These are phyloP conservation scores for Candida sojae DNA, from an alignment of 1,139 yeast genomes.

Conservation along the genomic window DNA sequence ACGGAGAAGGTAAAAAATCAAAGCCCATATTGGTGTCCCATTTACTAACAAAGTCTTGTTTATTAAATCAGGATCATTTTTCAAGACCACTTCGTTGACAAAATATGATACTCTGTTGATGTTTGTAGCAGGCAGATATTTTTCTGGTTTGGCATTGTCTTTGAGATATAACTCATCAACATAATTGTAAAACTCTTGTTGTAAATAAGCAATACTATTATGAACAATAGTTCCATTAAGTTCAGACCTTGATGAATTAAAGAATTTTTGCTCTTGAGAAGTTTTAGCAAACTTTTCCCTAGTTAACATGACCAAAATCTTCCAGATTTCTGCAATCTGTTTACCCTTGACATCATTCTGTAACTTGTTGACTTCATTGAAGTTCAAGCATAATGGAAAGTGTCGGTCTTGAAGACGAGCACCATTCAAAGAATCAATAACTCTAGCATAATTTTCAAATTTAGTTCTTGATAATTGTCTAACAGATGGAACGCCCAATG, in stretches of 20 bases:
- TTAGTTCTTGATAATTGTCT: slow-evolving; percentile 52
- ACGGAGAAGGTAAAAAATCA: slow-evolving; percentile 79
- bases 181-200: slow-evolving; percentile 73
- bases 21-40: slow-evolving; percentile 90
- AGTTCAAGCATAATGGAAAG: slow-evolving; percentile 53
- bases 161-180: slow-evolving; percentile 73
- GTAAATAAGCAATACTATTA: slow-evolving; percentile 65
- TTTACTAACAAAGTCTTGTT: slow-evolving; percentile 55
- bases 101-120: slow-evolving; percentile 72
- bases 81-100: slow-evolving; percentile 52
- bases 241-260: slow-evolving; percentile 29
- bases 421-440: slow-evolving; percentile 70
- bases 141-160: slow-evolving; percentile 50
- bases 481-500: slow-evolving; percentile 26
- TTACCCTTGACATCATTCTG: slow-evolving; percentile 58
- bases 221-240: slow-evolving; percentile 53
- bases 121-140: slow-evolving; percentile 58
- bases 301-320: slow-evolving; percentile 49
- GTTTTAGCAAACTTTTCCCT: slow-evolving; percentile 37
- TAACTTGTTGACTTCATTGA: slow-evolving; percentile 54
- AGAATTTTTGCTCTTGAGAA: slow-evolving; percentile 50
- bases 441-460: slow-evolving; percentile 73
- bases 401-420: slow-evolving; percentile 54
- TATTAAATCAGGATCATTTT: slow-evolving; percentile 33
- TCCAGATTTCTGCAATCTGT: slow-evolving; percentile 68